Conservation (phyloP, 345 rosid genomes). For the Viola odorata region DNA sequence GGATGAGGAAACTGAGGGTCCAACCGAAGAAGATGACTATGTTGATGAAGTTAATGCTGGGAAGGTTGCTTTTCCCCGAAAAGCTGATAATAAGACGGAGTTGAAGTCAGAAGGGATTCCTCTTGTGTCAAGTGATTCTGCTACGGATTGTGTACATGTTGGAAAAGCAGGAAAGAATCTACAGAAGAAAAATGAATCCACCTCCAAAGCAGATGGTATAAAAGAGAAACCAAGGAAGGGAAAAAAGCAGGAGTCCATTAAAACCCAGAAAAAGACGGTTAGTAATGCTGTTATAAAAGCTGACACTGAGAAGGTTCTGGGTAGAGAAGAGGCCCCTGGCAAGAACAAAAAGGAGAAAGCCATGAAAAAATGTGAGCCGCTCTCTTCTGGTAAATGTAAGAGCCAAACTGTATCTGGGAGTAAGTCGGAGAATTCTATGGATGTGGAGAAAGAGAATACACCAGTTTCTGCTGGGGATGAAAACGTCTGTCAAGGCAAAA, state of each 20-base stretch:
- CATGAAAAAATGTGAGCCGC: conserved; percentile 13
- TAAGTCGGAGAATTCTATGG: conserved; percentile 16
- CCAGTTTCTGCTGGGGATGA: conserved; percentile 26
- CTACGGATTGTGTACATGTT: conserved; percentile 7
- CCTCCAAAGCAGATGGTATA: conserved; percentile 12
- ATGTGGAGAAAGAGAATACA: conserved; percentile 37
- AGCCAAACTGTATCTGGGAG: conserved; percentile 10
- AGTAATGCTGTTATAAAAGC: conserved; percentile 15
- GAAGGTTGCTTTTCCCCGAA: conserved; percentile 10
- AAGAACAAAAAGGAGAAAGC: conserved; percentile 21
- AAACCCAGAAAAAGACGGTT: conserved; percentile 22
- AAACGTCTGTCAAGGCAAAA: conserved; percentile 12
- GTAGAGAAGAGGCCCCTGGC: conserved; percentile 7
- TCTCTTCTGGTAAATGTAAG: conserved; percentile 11
- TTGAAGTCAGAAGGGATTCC: conserved; percentile 17
- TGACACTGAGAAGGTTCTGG: conserved; percentile 22
- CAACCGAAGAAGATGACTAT: conserved; percentile 38
- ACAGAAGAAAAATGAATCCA: conserved; percentile 18
- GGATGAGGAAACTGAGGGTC: conserved; percentile 51
- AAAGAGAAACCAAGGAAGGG: conserved; percentile 19
- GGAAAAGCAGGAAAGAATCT: conserved; percentile 14
- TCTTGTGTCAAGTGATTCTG: conserved; percentile 8
- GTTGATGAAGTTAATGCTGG: conserved; percentile 16
- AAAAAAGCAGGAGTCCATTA: conserved; percentile 26
- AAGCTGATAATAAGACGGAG: conserved; percentile 9